These are phyloP conservation scores for Friedmanniomyces endolithicus DNA, from an alignment of 495 filamentous ascomycete genomes.

Conservation along the genomic window DNA sequence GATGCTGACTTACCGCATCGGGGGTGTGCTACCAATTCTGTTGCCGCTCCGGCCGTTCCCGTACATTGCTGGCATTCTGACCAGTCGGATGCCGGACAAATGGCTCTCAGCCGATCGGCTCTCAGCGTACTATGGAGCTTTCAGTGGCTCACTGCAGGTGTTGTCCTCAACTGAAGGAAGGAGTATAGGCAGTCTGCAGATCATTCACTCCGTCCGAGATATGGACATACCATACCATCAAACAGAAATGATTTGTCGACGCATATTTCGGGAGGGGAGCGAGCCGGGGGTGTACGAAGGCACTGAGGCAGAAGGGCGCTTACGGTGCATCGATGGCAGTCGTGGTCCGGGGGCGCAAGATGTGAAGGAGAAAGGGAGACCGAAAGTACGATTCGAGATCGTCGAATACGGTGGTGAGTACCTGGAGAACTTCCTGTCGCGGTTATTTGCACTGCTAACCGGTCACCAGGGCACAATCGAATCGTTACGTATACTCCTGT, in stretches of 20 bases:
- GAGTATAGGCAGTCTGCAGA: slow-evolving; percentile 11
- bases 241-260: slow-evolving; percentile 21
- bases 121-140: slow-evolving; percentile 21
- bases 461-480: slow-evolving; percentile 43
- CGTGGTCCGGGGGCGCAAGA: slow-evolving; percentile 32
- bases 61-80: slow-evolving; percentile 33
- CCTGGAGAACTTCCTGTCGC: too few species aligned
- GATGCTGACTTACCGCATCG: slow-evolving; percentile 57
- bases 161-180: slow-evolving; percentile 29
- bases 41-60: slow-evolving; percentile 56
- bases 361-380: slow-evolving; percentile 20
- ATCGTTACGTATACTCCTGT: slow-evolving; percentile 43
- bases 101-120: slow-evolving; percentile 46
- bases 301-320: slow-evolving; percentile 30
- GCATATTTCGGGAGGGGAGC: slow-evolving; percentile 9
- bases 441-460: not conserved
- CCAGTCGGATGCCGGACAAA: slow-evolving; percentile 38
- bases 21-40: slow-evolving; percentile 64
- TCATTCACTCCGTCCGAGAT: slow-evolving; percentile 29
- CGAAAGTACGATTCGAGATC: slow-evolving; percentile 41
- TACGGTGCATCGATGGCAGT: slow-evolving; percentile 28
- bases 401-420: slow-evolving; percentile 45
- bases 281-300: slow-evolving; percentile 23
- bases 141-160: slow-evolving; percentile 30
- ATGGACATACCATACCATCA: slow-evolving; percentile 27